Percentiles rank a stretch among this genome's conserved stretches.
These are phyloP conservation scores for Furcasterigmium sp. DNA, from an alignment of 2,329 filamentous ascomycete species.

Conservation along the genomic window DNA sequence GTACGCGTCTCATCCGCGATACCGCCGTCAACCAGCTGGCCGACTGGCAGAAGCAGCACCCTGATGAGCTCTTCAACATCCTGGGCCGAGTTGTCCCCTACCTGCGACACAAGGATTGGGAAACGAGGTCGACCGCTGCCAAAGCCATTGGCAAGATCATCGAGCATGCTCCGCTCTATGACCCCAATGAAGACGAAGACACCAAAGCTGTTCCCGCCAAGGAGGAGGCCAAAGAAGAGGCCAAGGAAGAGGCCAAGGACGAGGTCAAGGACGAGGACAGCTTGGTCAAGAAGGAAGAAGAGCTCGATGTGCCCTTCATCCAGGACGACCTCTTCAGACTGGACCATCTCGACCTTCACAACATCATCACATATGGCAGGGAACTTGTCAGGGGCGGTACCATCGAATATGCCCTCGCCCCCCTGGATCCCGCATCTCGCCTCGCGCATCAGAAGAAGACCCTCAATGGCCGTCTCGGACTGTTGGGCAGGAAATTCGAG, in stretches of 20 bases:
- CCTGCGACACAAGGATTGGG: slow-evolving; percentile 92
- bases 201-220: slow-evolving; percentile 16
- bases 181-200: slow-evolving; percentile 76
- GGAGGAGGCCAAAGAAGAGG: slow-evolving; percentile 13
- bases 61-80: slow-evolving; percentile 94
- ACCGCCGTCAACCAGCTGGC: slow-evolving; percentile 95
- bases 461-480: slow-evolving; percentile 72
- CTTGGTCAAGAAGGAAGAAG: slow-evolving; percentile 57
- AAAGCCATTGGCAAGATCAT: slow-evolving; percentile 94
- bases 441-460: slow-evolving; percentile 88
- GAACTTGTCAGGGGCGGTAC: slow-evolving; percentile 79
- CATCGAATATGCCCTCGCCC: slow-evolving; percentile 78
- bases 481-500: slow-evolving; percentile 78
- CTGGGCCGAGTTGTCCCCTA: slow-evolving; percentile 93
- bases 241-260: too few relatives aligned
- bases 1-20: slow-evolving; percentile 91
- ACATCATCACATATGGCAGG: slow-evolving; percentile 78
- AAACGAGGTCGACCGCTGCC: slow-evolving; percentile 87
- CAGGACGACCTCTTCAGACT: slow-evolving; percentile 65
- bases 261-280: slow-evolving; percentile 29
- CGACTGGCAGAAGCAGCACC: slow-evolving; percentile 96
- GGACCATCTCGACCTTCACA: slow-evolving; percentile 68
- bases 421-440: slow-evolving; percentile 74
- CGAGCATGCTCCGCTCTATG: slow-evolving; percentile 79
- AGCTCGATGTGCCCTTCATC: slow-evolving; percentile 38